Conservation (phyloP, 345 rosid species). For the Toxicodendron radicans region DNA sequence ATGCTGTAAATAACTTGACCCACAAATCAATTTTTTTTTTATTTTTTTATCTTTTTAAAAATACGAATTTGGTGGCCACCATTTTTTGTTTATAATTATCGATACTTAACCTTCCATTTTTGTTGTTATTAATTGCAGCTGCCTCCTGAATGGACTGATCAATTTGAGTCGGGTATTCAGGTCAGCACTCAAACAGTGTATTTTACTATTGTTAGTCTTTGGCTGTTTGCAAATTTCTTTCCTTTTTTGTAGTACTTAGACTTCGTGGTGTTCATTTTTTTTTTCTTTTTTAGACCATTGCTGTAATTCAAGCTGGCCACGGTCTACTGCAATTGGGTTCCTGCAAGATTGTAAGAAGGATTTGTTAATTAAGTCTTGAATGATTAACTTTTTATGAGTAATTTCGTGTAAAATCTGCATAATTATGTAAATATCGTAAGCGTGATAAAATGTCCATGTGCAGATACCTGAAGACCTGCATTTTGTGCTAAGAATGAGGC, state of each 20-base stretch:
- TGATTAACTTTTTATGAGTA: neutral
- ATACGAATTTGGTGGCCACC: neutral
- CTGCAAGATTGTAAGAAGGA: constrained; percentile 82
- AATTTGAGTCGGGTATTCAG: constrained; percentile 99
- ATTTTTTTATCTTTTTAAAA: neutral
- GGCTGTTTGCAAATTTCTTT: neutral
- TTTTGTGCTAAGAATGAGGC: constrained; percentile 97
- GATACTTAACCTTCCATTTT: constrained; percentile 24
- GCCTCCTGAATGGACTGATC: constrained; percentile 99
- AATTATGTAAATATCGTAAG: neutral
- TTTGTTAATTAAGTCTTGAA: neutral
- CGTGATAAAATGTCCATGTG: neutral
- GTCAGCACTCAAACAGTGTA: constrained; percentile 32
- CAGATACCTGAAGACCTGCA: constrained; percentile 98
- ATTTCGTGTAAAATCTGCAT: neutral
- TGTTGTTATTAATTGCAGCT: constrained; percentile 59
- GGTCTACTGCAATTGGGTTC: constrained; percentile 96
- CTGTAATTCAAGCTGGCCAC: constrained; percentile 99
- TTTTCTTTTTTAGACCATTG: constrained; percentile 70
- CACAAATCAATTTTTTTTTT: neutral
- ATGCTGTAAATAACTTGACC: constrained; percentile 63
- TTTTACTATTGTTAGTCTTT: constrained; percentile 12
- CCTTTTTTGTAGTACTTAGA: constrained; percentile 12
- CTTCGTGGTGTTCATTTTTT: constrained; percentile 13
- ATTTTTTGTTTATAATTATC: constrained; percentile 26